Evolutionary conservation across 345 rosid genomes (phyloP).

Genomic region (Eucalyptus sp.): DNA sequence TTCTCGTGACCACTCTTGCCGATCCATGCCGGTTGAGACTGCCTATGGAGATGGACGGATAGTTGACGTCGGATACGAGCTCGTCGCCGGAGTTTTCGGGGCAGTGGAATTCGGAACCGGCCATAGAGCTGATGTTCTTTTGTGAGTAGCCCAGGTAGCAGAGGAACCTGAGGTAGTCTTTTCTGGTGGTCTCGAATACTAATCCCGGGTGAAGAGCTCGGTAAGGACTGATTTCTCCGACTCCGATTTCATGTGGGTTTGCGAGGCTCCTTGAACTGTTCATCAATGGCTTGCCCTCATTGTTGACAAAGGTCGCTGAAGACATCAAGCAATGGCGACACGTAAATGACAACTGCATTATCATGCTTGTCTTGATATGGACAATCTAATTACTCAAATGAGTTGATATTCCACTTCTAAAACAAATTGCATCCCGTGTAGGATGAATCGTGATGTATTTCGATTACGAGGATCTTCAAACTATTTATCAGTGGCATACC

Average conservation of each 20-base stretch:
- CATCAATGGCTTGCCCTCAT: constrained; percentile 29
- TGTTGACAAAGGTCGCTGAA: constrained; percentile 40
- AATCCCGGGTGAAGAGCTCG: constrained; percentile 68
- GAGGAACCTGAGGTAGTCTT: constrained; percentile 47
- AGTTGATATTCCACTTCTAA: background rate
- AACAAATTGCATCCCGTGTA: background rate
- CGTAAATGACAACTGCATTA: background rate
- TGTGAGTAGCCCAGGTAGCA: constrained; percentile 49
- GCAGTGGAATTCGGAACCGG: constrained; percentile 36
- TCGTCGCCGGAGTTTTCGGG: constrained; percentile 8
- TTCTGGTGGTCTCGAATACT: constrained; percentile 42
- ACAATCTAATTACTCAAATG: background rate
- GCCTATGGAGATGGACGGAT: constrained; percentile 66
- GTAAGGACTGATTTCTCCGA: constrained; percentile 50
- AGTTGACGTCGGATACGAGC: constrained; percentile 52
- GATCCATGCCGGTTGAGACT: constrained; percentile 16
- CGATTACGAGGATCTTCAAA: background rate
- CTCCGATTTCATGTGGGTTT: constrained; percentile 59
- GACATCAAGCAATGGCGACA: background rate
- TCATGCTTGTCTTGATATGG: background rate
- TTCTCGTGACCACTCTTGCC: constrained; percentile 17
- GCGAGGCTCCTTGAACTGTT: constrained; percentile 31
- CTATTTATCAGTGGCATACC: constrained; percentile 7
- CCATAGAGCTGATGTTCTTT: constrained; percentile 32
- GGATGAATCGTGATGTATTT: background rate